These are phyloP conservation scores for Kodamaea leandrae DNA, from an alignment of 805 yeast species.

Conservation along the genomic window DNA sequence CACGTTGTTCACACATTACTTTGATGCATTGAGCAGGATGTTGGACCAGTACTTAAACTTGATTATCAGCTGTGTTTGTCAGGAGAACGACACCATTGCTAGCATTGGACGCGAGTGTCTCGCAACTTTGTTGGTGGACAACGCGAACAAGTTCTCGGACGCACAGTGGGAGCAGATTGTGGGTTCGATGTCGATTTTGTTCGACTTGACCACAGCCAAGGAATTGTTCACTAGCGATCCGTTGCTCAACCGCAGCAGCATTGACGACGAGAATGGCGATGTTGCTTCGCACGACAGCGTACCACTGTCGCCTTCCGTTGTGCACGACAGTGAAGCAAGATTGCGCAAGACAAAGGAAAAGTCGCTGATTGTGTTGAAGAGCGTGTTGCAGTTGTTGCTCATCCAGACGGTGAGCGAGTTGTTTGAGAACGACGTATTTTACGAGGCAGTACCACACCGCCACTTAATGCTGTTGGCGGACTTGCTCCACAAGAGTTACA, in stretches of 20 bases:
- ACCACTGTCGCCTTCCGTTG: constrained; percentile 12
- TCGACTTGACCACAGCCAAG: constrained; percentile 79
- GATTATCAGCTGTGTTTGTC: constrained; percentile 85
- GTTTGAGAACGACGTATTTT: constrained; percentile 67
- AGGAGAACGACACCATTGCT: constrained; percentile 95
- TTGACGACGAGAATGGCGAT: constrained; percentile 34
- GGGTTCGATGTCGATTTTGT: constrained; percentile 62
- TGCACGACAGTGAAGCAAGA: constrained; percentile 33
- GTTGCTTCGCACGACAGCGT: constrained; percentile 14
- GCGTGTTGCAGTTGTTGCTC: constrained; percentile 85
- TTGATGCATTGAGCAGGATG: constrained; percentile 69
- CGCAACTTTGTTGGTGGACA: constrained; percentile 73
- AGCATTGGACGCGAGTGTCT: constrained; percentile 91
- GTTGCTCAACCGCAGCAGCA: constrained; percentile 20
- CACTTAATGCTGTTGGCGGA: constrained; percentile 59
- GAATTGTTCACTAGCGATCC: constrained; percentile 74
- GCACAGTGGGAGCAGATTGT: constrained; percentile 76
- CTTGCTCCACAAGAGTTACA: constrained; percentile 65
- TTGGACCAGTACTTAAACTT: constrained; percentile 76
- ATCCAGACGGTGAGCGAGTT: constrained; percentile 83
- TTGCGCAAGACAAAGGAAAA: constrained; percentile 51
- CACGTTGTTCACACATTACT: constrained; percentile 77
- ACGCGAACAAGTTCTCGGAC: constrained; percentile 58
- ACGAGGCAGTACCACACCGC: constrained; percentile 63
- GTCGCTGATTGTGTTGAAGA: constrained; percentile 82